phyloP scores from a whole-genome alignment of 768 basidiomycete species.

The Lactarius sp. region DNA sequence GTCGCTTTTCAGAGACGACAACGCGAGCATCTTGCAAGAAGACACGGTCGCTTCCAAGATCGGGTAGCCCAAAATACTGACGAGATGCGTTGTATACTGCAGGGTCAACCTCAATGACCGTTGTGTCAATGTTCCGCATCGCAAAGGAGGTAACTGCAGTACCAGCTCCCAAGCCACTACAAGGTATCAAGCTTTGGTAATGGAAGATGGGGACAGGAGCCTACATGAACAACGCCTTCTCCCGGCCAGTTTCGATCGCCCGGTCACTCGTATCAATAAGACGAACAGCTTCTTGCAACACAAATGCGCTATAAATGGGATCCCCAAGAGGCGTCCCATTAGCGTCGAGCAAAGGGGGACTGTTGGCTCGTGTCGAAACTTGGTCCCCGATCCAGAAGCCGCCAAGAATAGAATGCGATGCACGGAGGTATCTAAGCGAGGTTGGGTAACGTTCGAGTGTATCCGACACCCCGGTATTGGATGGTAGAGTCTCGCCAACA shows the following conservation, averaged over 20 bases:
- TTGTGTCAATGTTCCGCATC: conserved; percentile 62
- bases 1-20: conserved; percentile 27
- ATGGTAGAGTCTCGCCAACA: conserved; percentile 66
- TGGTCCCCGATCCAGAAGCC: conserved; percentile 73
- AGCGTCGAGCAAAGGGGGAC: conserved; percentile 43
- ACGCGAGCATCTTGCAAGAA: conserved; percentile 72
- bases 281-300: conserved; percentile 80
- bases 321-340: conserved; percentile 57
- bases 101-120: conserved; percentile 91
- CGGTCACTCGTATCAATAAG: conserved; percentile 52
- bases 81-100: conserved; percentile 82
- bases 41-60: conserved; percentile 53
- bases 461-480: conserved; percentile 19
- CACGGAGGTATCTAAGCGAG: conserved; percentile 42
- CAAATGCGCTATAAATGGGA: conserved; percentile 80
- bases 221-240: conserved; percentile 71
- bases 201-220: conserved; percentile 25
- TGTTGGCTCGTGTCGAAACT: conserved; percentile 31
- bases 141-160: conserved; percentile 73
- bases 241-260: conserved; percentile 34
- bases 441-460: conserved; percentile 28
- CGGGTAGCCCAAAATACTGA: conserved; percentile 71
- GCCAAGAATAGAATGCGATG: conserved; percentile 51
- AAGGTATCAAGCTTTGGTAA: conserved; percentile 14
- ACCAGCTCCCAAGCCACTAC: conserved; percentile 85